phyloP scores from a whole-genome alignment of 129 eudicot species.

The Flaveria bidentis region DNA sequence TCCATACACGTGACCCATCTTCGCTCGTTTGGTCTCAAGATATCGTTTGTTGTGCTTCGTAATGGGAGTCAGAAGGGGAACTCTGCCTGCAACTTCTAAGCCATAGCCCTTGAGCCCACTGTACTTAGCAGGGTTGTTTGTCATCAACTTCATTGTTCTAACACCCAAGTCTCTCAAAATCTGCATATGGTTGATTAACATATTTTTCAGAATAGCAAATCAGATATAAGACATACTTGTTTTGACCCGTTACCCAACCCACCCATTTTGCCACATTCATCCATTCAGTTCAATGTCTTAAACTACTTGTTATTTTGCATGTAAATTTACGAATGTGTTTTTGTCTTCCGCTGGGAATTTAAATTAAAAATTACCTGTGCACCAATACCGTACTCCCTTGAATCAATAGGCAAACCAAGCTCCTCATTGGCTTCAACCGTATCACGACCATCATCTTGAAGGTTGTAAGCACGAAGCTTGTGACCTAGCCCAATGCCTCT shows the following conservation, averaged over 20 bases:
- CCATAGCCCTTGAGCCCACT: slow-evolving; percentile 88
- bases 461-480: slow-evolving; percentile 90
- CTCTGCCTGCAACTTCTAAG: slow-evolving; percentile 68
- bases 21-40: slow-evolving; percentile 78
- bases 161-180: slow-evolving; percentile 83
- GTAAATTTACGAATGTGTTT: not conserved
- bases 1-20: slow-evolving; percentile 86
- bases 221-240: not conserved
- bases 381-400: slow-evolving; percentile 89
- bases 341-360: not conserved
- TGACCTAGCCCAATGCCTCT: slow-evolving; percentile 96
- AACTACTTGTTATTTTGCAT: not conserved
- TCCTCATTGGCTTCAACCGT: slow-evolving; percentile 97
- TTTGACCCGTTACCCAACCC: not conserved
- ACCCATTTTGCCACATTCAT: not conserved
- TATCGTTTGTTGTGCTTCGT: slow-evolving; percentile 77
- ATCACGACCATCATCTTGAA: slow-evolving; percentile 95
- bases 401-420: slow-evolving; percentile 87
- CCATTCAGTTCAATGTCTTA: not conserved
- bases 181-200: slow-evolving; percentile 40
- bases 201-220: not conserved
- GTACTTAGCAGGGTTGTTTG: slow-evolving; percentile 85
- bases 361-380: slow-evolving; percentile 64
- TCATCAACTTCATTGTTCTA: slow-evolving; percentile 85
- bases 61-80: slow-evolving; percentile 72